These are phyloP conservation scores for Populus hybrid DNA, from an alignment of 441 rosid genomes.

Conservation along the genomic window DNA sequence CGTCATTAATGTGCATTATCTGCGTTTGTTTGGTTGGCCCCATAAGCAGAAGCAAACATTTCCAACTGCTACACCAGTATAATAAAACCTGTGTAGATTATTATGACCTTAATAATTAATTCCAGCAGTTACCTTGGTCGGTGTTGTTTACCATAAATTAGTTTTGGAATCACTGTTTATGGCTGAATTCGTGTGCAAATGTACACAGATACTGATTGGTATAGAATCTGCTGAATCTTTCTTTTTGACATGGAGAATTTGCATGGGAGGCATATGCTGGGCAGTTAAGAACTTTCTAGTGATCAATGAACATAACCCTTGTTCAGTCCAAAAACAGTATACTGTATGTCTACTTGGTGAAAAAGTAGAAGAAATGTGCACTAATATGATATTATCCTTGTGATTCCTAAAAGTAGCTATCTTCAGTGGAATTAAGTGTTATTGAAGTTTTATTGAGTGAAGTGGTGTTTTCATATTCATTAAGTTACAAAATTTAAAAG, in stretches of 20 bases:
- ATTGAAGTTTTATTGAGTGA: background rate
- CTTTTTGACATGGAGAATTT: background rate
- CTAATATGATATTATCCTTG: background rate
- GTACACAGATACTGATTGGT: background rate
- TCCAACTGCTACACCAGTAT: background rate
- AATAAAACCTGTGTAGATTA: background rate
- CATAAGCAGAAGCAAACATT: background rate
- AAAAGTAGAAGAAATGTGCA: background rate
- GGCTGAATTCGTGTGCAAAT: background rate
- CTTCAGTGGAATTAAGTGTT: background rate
- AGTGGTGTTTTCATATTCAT: background rate
- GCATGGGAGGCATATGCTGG: background rate
- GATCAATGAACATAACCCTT: background rate
- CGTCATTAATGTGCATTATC: conserved; percentile 4
- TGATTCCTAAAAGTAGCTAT: background rate
- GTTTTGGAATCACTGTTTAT: background rate
- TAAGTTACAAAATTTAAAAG: background rate
- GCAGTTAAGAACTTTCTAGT: background rate
- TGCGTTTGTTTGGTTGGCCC: background rate
- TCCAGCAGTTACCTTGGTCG: background rate
- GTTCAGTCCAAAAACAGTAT: background rate
- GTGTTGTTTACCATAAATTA: background rate
- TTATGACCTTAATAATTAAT: background rate
- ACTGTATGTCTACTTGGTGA: background rate
- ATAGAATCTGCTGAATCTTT: too few relatives aligned